A percentile compares a stretch with the other conserved stretches of the same genome.
These are phyloP conservation scores for Camellia sinensis DNA, from an alignment of 148 eudicot species.

Conservation along the genomic window DNA sequence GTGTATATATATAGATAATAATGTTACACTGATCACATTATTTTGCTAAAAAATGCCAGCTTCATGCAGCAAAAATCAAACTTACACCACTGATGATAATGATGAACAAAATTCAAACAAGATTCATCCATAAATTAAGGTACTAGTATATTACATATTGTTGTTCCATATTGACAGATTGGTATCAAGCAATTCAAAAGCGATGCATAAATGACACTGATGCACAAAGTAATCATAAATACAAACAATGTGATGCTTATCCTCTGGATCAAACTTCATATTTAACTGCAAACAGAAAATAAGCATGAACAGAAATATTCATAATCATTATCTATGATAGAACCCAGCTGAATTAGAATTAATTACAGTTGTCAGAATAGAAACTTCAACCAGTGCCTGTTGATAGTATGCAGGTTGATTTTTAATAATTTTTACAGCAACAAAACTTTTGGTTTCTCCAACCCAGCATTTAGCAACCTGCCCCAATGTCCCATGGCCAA, in stretches of 20 bases:
- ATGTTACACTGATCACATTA: too few relatives aligned
- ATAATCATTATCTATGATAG: conserved; percentile 13
- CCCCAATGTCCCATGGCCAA: conserved; percentile 98
- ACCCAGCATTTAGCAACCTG: conserved; percentile 99
- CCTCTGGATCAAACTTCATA: conserved; percentile 89
- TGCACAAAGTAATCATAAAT: conserved; percentile 87
- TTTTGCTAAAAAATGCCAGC: conserved; percentile 20
- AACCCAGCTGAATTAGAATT: conserved; percentile 13
- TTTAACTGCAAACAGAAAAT: conserved; percentile 55
- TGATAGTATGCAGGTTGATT: conserved; percentile 96
- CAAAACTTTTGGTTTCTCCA: conserved; percentile 70
- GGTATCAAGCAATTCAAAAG: conserved; percentile 84
- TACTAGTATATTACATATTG: background rate
- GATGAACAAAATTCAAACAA: background rate
- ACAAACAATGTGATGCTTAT: conserved; percentile 95
- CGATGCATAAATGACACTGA: conserved; percentile 86
- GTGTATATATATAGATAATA: too few relatives aligned
- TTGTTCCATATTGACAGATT: conserved; percentile 62
- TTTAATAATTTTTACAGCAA: conserved; percentile 89
- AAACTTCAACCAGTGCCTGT: conserved; percentile 94
- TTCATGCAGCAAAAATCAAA: background rate
- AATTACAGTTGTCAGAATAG: conserved; percentile 73
- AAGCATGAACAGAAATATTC: conserved; percentile 11
- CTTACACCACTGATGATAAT: background rate
- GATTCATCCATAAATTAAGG: background rate